These are phyloP conservation scores for Colletotrichum godetiae DNA, from an alignment of 2,329 filamentous ascomycete genomes.

Conservation along the genomic window DNA sequence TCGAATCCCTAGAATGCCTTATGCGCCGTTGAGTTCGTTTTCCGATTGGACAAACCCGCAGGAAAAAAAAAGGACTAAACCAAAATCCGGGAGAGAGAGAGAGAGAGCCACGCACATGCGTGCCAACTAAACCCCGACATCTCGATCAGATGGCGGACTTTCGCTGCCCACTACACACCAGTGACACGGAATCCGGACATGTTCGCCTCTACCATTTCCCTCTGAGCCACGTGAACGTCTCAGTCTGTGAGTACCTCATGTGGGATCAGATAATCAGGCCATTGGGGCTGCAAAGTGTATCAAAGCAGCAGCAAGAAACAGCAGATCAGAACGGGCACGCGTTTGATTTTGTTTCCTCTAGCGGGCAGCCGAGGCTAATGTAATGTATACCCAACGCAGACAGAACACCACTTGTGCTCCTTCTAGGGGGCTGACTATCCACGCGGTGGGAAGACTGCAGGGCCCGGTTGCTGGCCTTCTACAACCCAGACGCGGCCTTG, in stretches of 20 bases:
- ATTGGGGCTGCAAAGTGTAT: background rate
- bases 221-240: too few species aligned
- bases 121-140: background rate
- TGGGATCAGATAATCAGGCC: constrained; percentile 26
- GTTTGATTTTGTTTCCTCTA: background rate
- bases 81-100: background rate
- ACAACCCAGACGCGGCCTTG: too few species aligned
- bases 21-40: background rate
- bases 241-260: constrained; percentile 7
- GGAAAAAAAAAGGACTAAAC: background rate
- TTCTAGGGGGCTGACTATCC: too few species aligned
- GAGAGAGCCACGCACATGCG: background rate
- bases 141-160: background rate
- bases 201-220: too few species aligned
- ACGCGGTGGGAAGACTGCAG: too few species aligned
- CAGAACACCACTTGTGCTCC: background rate
- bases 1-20: background rate
- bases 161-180: background rate
- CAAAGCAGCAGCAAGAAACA: background rate
- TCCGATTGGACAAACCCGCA: background rate
- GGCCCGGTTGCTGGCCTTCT: too few species aligned
- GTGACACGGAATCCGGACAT: too few species aligned
- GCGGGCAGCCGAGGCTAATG: constrained; percentile 13
- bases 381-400: background rate
- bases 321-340: background rate